Evolutionary conservation across 177 flowering plant genomes (phyloP), one percentile per base, ranked within the genome.

Genomic region (Vitis hybrid): DNA sequence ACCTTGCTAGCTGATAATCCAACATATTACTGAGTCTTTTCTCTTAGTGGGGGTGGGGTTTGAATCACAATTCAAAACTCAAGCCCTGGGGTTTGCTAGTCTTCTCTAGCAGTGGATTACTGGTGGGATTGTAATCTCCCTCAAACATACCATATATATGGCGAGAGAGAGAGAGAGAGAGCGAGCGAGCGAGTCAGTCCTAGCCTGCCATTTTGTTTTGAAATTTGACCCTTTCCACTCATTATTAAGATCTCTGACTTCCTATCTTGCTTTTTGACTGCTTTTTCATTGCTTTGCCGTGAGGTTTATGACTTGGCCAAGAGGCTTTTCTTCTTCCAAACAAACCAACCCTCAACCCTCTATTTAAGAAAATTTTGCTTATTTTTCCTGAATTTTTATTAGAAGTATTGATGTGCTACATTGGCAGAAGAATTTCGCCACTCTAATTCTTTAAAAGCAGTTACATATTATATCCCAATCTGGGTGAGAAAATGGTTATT

Each of bases 1-100:
- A 69, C 62, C 64, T 69, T 6, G 66, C 80, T 64, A 76, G 72
- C 62, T 78, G 71, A 73, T 78, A 79, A 65, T 73, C 72, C 70
- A 75, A 62, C 75, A 77, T 68, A 65, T 58, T 74, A 58, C 56
- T 56, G 6, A 13, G 67, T 49, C 55, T 51, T 49, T 64, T 26
- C 26, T 7, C 7, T 18, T 3, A 49, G 56, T 21, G 22, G 55
- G 2, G 18, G 51, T 7, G 50, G 15, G 51, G 51, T 3, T 3
- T 31, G 2, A 16, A 16, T 3, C 7, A 16, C 16, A 53, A 12
- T 53, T 5, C n/a, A 53, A 53, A 53, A 53, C 56, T 14, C 56
- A 53, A 53, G 16, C 15, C 3, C 16, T 15, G 56, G 56, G 7
- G 19, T 6, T 26, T 26, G 29, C 29, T 5, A 26, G 29, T 26